Percentiles rank a stretch among this genome's conserved stretches.
These are phyloP conservation scores for Boechera stricta DNA, from an alignment of 345 rosid species.

Conservation along the genomic window DNA sequence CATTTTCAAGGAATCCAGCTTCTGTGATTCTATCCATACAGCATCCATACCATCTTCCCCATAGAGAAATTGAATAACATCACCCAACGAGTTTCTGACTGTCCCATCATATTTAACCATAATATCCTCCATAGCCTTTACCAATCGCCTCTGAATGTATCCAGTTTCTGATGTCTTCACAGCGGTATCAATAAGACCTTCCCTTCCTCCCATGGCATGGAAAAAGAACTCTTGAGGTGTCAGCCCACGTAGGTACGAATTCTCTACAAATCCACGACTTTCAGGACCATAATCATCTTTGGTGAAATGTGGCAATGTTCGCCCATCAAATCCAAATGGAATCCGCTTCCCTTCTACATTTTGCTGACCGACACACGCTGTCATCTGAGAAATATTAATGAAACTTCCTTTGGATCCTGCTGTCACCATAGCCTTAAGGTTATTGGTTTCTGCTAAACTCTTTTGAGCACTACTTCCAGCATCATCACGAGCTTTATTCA, in stretches of 20 bases:
- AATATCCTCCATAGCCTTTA: conserved; percentile 99
- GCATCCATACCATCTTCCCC: conserved; percentile 99
- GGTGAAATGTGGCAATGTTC: conserved; percentile 96
- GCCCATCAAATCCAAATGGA: conserved; percentile 86
- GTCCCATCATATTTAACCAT: conserved; percentile 99
- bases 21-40: conserved; percentile 97
- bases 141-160: conserved; percentile 96
- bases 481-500: conserved; percentile 99
- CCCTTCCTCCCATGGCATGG: conserved; percentile 99
- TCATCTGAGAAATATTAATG: conserved; percentile 97
- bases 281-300: conserved; percentile 97
- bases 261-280: conserved; percentile 99
- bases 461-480: conserved; percentile 97
- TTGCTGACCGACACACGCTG: conserved; percentile 99
- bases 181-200: conserved; percentile 99
- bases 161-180: conserved; percentile 99
- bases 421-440: conserved; percentile 99
- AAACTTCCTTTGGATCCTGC: conserved; percentile 99
- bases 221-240: conserved; percentile 99
- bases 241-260: conserved; percentile 94
- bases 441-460: conserved; percentile 96
- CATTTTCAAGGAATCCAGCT: conserved; percentile 92
- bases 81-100: conserved; percentile 95
- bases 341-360: conserved; percentile 99
- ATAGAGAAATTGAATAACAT: conserved; percentile 95